A percentile compares a stretch with the other conserved stretches of the same genome.
These are phyloP conservation scores for Penicillium roqueforti DNA, from an alignment of 495 filamentous ascomycete species.

Conservation along the genomic window DNA sequence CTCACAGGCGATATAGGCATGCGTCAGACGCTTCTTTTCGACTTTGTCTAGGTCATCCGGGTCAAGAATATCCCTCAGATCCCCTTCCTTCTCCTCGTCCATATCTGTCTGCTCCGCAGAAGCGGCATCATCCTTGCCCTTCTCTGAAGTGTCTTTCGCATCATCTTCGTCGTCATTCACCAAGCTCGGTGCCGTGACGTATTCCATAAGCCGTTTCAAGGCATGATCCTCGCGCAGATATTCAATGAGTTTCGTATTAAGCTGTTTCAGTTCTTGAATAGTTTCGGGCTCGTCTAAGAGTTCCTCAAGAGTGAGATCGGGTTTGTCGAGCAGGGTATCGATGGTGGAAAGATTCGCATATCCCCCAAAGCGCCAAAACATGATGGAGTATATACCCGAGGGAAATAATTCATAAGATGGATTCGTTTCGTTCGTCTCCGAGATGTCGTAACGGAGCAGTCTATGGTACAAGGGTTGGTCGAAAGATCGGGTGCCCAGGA, in stretches of 20 bases:
- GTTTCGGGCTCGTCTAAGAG: slow-evolving; percentile 92
- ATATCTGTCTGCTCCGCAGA: slow-evolving; percentile 12
- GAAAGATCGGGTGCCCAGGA: slow-evolving; percentile 8
- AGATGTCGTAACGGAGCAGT: slow-evolving; percentile 27
- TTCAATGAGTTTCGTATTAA: slow-evolving; percentile 97
- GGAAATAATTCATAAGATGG: slow-evolving; percentile 41
- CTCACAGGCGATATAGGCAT: slow-evolving; percentile 88
- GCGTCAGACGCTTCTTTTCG: slow-evolving; percentile 85
- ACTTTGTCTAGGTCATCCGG: slow-evolving; percentile 63
- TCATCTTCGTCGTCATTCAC: slow-evolving; percentile 54
- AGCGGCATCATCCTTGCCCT: slow-evolving; percentile 31
- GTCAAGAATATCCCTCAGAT: slow-evolving; percentile 47
- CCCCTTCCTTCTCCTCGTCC: slow-evolving; percentile 37
- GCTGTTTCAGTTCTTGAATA: slow-evolving; percentile 95
- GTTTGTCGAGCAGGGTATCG: slow-evolving; percentile 93
- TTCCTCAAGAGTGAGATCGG: slow-evolving; percentile 91
- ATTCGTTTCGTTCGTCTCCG: slow-evolving; percentile 24
- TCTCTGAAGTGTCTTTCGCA: slow-evolving; percentile 39
- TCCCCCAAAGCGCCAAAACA: slow-evolving; percentile 99
- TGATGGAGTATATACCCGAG: slow-evolving; percentile 55
- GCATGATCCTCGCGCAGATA: slow-evolving; percentile 85
- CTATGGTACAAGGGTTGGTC: slow-evolving; percentile 29
- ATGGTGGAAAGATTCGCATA: slow-evolving; percentile 96
- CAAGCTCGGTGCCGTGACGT: slow-evolving; percentile 75
- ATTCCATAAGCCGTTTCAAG: slow-evolving; percentile 81